phyloP scores from a whole-genome alignment of 352 stramenopile species.

The Pythium sukuiense region DNA sequence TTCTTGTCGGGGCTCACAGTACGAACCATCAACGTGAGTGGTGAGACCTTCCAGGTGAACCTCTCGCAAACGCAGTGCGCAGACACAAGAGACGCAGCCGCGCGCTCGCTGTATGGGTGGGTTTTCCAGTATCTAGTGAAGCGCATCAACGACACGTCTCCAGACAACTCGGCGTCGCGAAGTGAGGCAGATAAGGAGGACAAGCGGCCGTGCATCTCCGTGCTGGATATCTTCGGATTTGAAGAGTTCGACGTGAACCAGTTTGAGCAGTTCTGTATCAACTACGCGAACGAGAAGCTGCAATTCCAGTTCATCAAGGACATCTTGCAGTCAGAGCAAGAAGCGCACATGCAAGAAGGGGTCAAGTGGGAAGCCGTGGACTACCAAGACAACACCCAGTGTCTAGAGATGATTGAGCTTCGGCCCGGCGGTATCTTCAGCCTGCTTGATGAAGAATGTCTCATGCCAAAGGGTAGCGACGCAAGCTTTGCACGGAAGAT shows the following conservation, averaged over 20 bases:
- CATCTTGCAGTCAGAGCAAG: conserved; percentile 72
- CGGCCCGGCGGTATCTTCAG: conserved; percentile 76
- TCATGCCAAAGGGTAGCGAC: conserved; percentile 81
- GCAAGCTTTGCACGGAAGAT: conserved; percentile 72
- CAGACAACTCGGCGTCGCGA: conserved; percentile 10
- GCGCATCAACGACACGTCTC: conserved; percentile 62
- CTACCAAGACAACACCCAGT: conserved; percentile 73
- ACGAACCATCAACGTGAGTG: conserved; percentile 69
- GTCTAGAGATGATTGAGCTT: conserved; percentile 85
- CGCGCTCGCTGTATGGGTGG: conserved; percentile 76
- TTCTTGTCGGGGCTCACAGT: conserved; percentile 58
- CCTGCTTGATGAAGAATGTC: conserved; percentile 84
- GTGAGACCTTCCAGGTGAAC: conserved; percentile 66
- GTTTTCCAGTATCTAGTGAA: conserved; percentile 85
- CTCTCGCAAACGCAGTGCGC: conserved; percentile 66
- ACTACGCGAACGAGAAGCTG: conserved; percentile 92
- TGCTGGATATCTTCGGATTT: conserved; percentile 92
- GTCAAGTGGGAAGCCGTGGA: conserved; percentile 67
- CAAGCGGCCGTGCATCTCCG: conserved; percentile 59
- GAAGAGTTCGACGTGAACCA: conserved; percentile 86
- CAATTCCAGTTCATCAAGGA: conserved; percentile 86
- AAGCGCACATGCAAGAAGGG: conserved; percentile 74
- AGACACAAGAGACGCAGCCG: conserved; percentile 69
- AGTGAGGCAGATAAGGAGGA: conserved; percentile 19
- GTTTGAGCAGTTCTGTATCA: conserved; percentile 93